These are phyloP conservation scores for Celoporthe dispersa DNA, from an alignment of 2,329 filamentous ascomycete species.

Conservation along the genomic window DNA sequence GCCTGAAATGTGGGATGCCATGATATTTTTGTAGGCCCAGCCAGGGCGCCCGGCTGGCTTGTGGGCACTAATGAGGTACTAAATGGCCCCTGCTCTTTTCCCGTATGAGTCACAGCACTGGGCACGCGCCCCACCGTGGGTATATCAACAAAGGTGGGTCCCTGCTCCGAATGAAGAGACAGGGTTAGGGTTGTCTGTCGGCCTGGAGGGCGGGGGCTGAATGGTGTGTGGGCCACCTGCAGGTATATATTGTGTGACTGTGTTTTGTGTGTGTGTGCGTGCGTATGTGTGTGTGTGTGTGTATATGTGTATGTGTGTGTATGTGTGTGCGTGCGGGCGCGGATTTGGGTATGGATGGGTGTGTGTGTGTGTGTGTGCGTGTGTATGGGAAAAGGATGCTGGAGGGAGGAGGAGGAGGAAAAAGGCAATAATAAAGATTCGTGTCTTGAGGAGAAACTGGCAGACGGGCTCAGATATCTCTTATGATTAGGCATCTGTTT, in stretches of 20 bases:
- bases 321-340: background rate
- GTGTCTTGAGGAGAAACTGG: background rate
- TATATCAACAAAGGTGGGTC: background rate
- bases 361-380: background rate
- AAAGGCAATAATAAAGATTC: background rate
- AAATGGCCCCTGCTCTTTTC: background rate
- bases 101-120: slow-evolving; percentile 21
- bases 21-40: slow-evolving; percentile 45
- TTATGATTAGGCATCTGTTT: background rate
- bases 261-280: background rate
- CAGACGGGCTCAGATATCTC: background rate
- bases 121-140: background rate
- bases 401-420: background rate
- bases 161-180: background rate
- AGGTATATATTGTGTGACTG: background rate
- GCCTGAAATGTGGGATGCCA: slow-evolving; percentile 35
- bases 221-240: background rate
- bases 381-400: background rate
- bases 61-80: background rate
- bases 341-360: background rate
- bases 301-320: background rate
- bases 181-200: background rate
- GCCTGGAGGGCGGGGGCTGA: background rate
- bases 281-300: background rate
- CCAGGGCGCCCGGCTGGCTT: background rate